Evolutionary conservation across 2,329 filamentous ascomycete genomes (phyloP), one percentile per base, ranked within the genome.

Genomic region (Ustulina deusta): DNA sequence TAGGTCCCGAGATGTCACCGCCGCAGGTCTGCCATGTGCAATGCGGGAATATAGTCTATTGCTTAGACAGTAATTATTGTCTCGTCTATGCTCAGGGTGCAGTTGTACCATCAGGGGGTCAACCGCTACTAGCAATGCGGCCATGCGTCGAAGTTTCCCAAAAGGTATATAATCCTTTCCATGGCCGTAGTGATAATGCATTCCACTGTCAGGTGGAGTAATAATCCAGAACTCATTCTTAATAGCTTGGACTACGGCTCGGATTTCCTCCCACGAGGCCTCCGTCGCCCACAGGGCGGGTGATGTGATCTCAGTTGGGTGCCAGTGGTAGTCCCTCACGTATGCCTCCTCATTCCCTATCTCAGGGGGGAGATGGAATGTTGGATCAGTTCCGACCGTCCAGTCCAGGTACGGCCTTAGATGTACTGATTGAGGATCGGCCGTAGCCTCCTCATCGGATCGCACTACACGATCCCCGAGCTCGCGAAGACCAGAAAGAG

Each of bases 41-140:
- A 73, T 6, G 4, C 15, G 20, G 17, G 69, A 66, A 29, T 74
- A 75, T 0, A 69, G 34, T 17, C 74, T 60, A 25, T 74, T 74
- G 27, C 74, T 74, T 1, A 66, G 7, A 15, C 55, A 55, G 22
- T 17, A 59, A 0, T 9, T 3, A 10, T 56, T 57, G 0, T 25
- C 15, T 5, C 66, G 69, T 6, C 70, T 65, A 13, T 68, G 29
- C 9, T 29, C 13, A 0, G 74, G 69, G 32, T 75, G 73, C 1
- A 76, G 65, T 32, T 74, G 74, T 0, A 29, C 56, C 4, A 76
- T 11, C 10, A 75, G 48, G 0, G 74, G 72, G n/a, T 76, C 74
- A 6, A 66, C 71, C 9, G 70, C 73, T 1, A 68, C 52, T 1
- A 72, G 27, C 9, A 76, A 58, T 7, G 74, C 70, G 0, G 65